Conservation (phyloP, 129 eudicot genomes). For the Dittrichia graveolens region DNA sequence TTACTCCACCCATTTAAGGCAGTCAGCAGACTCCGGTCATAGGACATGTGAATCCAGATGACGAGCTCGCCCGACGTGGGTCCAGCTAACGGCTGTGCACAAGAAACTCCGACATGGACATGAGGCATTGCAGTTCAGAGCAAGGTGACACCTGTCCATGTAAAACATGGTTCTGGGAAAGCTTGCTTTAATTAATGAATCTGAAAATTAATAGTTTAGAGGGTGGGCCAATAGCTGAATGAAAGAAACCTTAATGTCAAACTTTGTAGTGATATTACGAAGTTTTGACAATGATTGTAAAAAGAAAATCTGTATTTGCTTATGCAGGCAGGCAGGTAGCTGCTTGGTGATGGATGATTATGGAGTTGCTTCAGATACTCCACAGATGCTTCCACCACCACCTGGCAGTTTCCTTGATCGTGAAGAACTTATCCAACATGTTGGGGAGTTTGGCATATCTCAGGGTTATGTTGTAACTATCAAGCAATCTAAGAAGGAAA, state of each 20-base stretch:
- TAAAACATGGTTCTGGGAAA: conserved; percentile 7
- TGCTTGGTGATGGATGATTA: conserved; percentile 43
- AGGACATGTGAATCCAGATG: background rate
- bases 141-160: conserved; percentile 9
- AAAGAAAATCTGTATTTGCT: conserved; percentile 10
- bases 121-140: conserved; percentile 5
- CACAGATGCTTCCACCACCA: conserved; percentile 91
- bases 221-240: background rate
- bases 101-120: background rate
- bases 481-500: conserved; percentile 80
- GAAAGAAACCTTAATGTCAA: conserved; percentile 9
- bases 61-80: no score
- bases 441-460: conserved; percentile 74
- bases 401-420: conserved; percentile 83
- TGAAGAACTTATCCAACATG: conserved; percentile 86
- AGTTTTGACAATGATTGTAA: conserved; percentile 1
- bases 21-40: background rate
- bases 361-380: conserved; percentile 41
- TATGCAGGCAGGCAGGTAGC: conserved; percentile 27
- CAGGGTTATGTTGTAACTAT: conserved; percentile 92
- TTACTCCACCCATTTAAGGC: background rate
- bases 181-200: conserved; percentile 8
- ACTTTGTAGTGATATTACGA: conserved; percentile 4
- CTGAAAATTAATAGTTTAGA: background rate
- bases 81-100: background rate